Conservation (phyloP, 352 stramenopile species). For the Phytophthora kernoviae region DNA sequence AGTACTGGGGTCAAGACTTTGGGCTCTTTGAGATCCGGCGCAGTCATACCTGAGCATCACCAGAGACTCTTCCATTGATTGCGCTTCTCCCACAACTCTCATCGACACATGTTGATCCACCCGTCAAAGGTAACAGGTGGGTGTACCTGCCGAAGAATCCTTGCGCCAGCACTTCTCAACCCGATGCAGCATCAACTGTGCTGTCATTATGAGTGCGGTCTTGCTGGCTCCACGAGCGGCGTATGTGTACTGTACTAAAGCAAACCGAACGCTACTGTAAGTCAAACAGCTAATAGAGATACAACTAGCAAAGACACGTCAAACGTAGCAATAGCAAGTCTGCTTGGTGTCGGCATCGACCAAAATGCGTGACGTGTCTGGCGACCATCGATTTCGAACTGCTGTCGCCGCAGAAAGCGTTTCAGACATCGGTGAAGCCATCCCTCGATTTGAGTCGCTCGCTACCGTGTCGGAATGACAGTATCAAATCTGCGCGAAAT, state of each 20-base stretch:
- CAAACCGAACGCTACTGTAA: constrained; percentile 2
- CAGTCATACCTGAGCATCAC: constrained; percentile 9
- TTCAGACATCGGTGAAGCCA: constrained; percentile 18
- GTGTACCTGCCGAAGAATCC: background rate
- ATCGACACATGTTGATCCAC: no score
- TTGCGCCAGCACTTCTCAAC: background rate
- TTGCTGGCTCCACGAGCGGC: background rate
- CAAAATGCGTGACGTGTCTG: constrained; percentile 4
- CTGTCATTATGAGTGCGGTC: background rate
- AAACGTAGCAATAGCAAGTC: constrained; percentile 4
- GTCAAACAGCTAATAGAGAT: constrained; percentile 19
- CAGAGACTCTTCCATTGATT: background rate
- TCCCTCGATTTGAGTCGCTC: constrained; percentile 1
- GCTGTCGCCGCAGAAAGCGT: background rate
- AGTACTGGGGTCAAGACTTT: constrained; percentile 81
- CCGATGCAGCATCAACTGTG: background rate
- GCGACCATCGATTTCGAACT: constrained; percentile 5
- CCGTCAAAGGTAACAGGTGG: background rate
- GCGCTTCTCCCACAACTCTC: background rate
- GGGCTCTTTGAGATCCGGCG: constrained; percentile 76
- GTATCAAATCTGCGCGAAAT: no score
- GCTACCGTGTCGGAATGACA: background rate
- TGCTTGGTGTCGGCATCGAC: constrained; percentile 18
- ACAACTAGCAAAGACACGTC: background rate
- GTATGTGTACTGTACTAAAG: background rate